Base-by-base conservation (phyloP, 306 rosid genomes). In the Prosopis cineraria region DNA sequence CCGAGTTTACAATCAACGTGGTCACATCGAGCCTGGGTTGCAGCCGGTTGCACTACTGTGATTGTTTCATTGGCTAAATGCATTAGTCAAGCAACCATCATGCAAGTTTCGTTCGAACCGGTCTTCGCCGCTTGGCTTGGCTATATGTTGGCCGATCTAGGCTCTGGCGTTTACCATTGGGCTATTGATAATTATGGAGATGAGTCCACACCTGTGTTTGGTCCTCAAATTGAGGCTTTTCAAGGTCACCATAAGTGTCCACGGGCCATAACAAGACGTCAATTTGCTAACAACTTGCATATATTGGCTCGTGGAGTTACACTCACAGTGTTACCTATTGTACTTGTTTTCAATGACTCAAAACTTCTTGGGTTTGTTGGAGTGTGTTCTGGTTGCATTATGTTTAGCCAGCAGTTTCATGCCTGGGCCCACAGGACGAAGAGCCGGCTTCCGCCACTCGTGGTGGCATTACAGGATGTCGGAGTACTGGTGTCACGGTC, bases 391-490 rank as follows among this genome's bases (percentile, higher is more conserved):
- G n/a, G n/a, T n/a, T n/a, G n/a, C n/a, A n/a, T n/a, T n/a, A n/a
- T n/a, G n/a, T n/a, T n/a, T n/a, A n/a, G n/a, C n/a, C n/a, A n/a
- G n/a, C n/a, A n/a, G n/a, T n/a, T n/a, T n/a, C n/a, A n/a, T n/a
- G n/a, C 97, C 9, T 94, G 98, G 98, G 93, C 98, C 11, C 98
- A 94, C 14, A 86, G 89, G 11, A 90, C 93, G 0, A 90, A 89
- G 85, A 92, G 97, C 75, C 84, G 85, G 75, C 93, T 94, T 68
- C 96, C 97, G 0, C 87, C 85, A 0, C 69, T 83, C 0, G 94
- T 94, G 74, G 88, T 81, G 71, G 89, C 86, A 0, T 44, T 94
- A 84, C 98, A 94, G 36, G 93, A 90, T 45, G 71, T 76, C 0
- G 90, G 97, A 1, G 25, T 94, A 94, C 90, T 14, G 98, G n/a